Evolutionary conservation across 2,329 filamentous ascomycete genomes (phyloP), one percentile per base, ranked within the genome.

Genomic region (Dothideomycetidae sp.): DNA sequence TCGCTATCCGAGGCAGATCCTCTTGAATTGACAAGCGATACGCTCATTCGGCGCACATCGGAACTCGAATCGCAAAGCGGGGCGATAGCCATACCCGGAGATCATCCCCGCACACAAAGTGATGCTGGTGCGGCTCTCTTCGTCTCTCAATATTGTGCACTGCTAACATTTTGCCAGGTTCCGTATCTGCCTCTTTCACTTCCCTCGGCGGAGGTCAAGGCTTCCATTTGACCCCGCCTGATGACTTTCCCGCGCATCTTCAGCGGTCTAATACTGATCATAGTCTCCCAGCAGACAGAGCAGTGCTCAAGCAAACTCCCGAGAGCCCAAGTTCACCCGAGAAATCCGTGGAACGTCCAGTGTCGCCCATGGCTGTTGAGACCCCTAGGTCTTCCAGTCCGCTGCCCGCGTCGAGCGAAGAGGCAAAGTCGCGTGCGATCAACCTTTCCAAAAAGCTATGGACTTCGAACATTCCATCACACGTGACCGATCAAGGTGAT

Each of bases 401-500:
- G 0, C 81, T 83, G 4, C 77, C 78, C 1, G 53, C 86, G 12
- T 72, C 75, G 1, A 70, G 75, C 0, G 68, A 70, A 33, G 82
- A 93, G 53, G 88, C 86, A 5, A 70, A 93, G 41, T 75, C 83
- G 43, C 75, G 90, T 46, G 90, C 90, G 5, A 75, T 81, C 53
- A 75, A 78, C 17, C 67, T 98, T 9, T 93, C 88, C 7, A 81
- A 83, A 54, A 86, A 86, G 55, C 70, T 98, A 2, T 82, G 82
- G 31, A 78, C 75, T 3, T 90, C 81, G 33, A 94, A 96, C 53
- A 96, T 98, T 42, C 84, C 85, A 4, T 90, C 80, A 40, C 78
- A 83, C 46, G 78, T 98, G n/a, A 96, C 81, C 1, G 85, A 93
- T 40, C 80, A 74, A 1, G 90, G 90, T 11, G 90, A 98, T 58